Percentiles rank a stretch among this genome's conserved stretches.
phyloP scores from a whole-genome alignment of 2,329 filamentous ascomycete species.

The Penicillium sclerotiorum region DNA sequence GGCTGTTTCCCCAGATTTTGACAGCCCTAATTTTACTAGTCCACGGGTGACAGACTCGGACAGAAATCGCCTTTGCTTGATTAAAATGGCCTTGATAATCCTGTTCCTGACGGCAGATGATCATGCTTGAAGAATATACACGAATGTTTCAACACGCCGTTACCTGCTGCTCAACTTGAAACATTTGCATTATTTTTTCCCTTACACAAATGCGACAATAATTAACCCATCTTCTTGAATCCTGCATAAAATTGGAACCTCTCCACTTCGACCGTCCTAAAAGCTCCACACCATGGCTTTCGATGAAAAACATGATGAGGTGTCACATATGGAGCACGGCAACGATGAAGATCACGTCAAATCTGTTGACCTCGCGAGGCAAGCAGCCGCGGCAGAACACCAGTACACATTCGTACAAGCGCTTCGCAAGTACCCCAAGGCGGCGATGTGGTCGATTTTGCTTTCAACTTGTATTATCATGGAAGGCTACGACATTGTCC shows the following conservation, averaged over 20 bases:
- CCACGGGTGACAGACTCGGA: neutral
- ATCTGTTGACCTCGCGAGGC: neutral
- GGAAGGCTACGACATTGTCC: constrained; percentile 10
- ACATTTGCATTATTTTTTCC: too few species aligned
- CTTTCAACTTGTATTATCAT: constrained; percentile 8
- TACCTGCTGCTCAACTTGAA: too few species aligned
- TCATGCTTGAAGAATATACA: neutral
- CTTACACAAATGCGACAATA: neutral
- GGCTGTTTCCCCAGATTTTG: neutral
- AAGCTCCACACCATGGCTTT: neutral
- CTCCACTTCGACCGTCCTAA: neutral
- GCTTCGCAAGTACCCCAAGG: constrained; percentile 9
- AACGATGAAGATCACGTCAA: neutral
- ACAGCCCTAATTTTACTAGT: neutral
- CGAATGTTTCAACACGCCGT: neutral
- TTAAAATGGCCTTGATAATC: neutral
- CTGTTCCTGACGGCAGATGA: neutral
- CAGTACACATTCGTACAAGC: neutral
- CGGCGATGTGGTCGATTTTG: constrained; percentile 6
- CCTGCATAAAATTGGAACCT: neutral
- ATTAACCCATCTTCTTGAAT: neutral
- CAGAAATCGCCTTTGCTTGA: neutral
- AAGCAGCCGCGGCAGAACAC: neutral
- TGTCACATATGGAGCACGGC: neutral
- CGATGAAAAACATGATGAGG: neutral